phyloP scores from a whole-genome alignment of 257 asterid genomes.

The Nicotiana attenuata region DNA sequence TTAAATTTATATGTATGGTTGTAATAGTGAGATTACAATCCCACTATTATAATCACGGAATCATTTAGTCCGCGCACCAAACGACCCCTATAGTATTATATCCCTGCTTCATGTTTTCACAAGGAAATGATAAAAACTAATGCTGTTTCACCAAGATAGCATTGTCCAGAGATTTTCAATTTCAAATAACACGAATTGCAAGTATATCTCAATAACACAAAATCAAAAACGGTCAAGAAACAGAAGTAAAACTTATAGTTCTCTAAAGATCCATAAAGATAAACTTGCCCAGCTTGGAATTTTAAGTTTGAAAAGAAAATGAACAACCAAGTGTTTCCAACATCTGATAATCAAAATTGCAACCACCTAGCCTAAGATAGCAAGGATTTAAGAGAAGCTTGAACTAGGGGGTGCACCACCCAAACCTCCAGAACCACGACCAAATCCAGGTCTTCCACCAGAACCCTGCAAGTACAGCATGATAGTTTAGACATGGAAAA shows the following conservation, averaged over 20 bases:
- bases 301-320: not conserved
- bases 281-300: not conserved
- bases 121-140: no score
- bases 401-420: constrained; percentile 41
- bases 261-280: not conserved
- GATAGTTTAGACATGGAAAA: not conserved
- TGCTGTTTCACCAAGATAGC: not conserved
- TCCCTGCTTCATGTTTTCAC: not conserved
- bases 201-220: not conserved
- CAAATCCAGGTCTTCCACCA: constrained; percentile 31
- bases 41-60: no score
- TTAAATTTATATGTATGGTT: no score
- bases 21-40: no score
- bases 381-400: constrained; percentile 22
- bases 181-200: not conserved
- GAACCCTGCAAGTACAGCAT: constrained; percentile 9
- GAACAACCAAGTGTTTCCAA: not conserved
- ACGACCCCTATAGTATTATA: no score
- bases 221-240: not conserved
- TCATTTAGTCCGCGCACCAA: no score
- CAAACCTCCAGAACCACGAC: constrained; percentile 35
- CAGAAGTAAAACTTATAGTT: not conserved
- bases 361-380: not conserved
- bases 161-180: not conserved
- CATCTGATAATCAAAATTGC: constrained; percentile 11